Evolutionary conservation across 2,329 filamentous ascomycete genomes (phyloP).

Genomic region (Scolecobasidium constrictum): DNA sequence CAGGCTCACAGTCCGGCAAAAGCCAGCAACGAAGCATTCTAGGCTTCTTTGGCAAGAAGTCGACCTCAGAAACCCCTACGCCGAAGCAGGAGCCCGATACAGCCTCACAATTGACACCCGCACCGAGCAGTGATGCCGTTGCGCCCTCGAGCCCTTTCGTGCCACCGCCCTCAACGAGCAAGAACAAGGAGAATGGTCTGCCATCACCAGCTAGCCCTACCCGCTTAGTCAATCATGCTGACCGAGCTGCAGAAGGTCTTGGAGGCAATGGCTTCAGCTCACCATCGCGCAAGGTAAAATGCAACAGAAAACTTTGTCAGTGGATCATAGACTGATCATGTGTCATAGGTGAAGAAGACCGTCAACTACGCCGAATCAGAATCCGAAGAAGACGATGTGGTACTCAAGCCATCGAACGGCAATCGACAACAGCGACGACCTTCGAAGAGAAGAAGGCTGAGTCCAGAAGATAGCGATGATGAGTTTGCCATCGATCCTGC

Average conservation of each 20-base stretch:
- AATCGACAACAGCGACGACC: slow-evolving; percentile 32
- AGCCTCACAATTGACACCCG: slow-evolving; percentile 54
- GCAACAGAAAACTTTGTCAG: not conserved
- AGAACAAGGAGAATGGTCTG: slow-evolving; percentile 44
- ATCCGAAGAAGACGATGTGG: slow-evolving; percentile 57
- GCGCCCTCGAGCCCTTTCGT: slow-evolving; percentile 60
- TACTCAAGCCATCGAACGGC: slow-evolving; percentile 47
- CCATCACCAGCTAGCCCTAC: slow-evolving; percentile 28
- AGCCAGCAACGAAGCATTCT: slow-evolving; percentile 63
- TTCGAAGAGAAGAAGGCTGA: slow-evolving; percentile 50
- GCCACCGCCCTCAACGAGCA: slow-evolving; percentile 31
- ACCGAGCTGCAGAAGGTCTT: slow-evolving; percentile 19
- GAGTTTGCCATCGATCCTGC: slow-evolving; percentile 51
- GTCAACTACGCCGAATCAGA: slow-evolving; percentile 82
- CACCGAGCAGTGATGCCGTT: slow-evolving; percentile 68
- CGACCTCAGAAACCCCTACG: slow-evolving; percentile 2
- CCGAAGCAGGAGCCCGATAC: slow-evolving; percentile 30
- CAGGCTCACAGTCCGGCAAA: slow-evolving; percentile 35
- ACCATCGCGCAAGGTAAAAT: slow-evolving; percentile 9
- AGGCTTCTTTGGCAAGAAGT: slow-evolving; percentile 54
- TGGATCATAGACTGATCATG: not conserved
- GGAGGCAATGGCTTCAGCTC: not conserved
- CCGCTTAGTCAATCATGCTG: slow-evolving; percentile 18
- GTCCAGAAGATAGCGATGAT: slow-evolving; percentile 54
- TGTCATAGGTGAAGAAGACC: slow-evolving; percentile 43